A percentile compares a stretch with the other conserved stretches of the same genome.
Evolutionary conservation across 2,329 filamentous ascomycete species (phyloP).

Genomic region (Fusarium sp.): DNA sequence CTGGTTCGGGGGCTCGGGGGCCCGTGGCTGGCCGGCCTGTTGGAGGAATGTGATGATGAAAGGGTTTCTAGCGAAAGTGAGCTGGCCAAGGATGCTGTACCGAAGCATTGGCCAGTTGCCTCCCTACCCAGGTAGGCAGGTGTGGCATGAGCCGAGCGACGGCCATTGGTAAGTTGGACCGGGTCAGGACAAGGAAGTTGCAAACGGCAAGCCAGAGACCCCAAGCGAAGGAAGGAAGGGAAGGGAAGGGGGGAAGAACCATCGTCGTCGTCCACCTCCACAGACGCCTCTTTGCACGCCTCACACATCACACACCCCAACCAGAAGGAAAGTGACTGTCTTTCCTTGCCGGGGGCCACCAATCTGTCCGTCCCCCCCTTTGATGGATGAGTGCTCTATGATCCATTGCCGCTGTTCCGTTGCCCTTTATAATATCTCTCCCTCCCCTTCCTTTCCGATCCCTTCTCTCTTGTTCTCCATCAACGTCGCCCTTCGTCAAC

Average conservation of each 20-base stretch:
- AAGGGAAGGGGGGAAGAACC: constrained; percentile 3
- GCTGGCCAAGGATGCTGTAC: constrained; percentile 22
- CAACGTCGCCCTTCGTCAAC: constrained; percentile 38
- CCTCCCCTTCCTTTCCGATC: constrained; percentile 20
- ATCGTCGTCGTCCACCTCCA: constrained; percentile 6
- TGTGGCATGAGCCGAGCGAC: neutral
- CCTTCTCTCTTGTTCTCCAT: constrained; percentile 29
- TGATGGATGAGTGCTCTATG: constrained; percentile 16
- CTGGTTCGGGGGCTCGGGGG: constrained; percentile 30
- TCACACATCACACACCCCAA: neutral
- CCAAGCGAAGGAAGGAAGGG: constrained; percentile 8
- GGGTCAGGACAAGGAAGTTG: constrained; percentile 15
- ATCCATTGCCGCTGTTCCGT: constrained; percentile 16
- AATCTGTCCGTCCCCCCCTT: constrained; percentile 29
- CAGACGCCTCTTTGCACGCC: neutral
- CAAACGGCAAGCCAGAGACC: neutral
- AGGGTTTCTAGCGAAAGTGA: constrained; percentile 20
- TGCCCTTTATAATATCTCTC: constrained; percentile 41
- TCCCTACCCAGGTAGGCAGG: neutral
- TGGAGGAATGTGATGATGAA: constrained; percentile 40
- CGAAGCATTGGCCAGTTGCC: neutral
- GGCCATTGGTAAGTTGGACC: constrained; percentile 19
- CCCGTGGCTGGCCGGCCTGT: constrained; percentile 31
- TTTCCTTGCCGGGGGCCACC: constrained; percentile 15
- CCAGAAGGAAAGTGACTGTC: constrained; percentile 2